phyloP scores from a whole-genome alignment of 2,329 filamentous ascomycete genomes.

The Niveomyces coronatus region DNA sequence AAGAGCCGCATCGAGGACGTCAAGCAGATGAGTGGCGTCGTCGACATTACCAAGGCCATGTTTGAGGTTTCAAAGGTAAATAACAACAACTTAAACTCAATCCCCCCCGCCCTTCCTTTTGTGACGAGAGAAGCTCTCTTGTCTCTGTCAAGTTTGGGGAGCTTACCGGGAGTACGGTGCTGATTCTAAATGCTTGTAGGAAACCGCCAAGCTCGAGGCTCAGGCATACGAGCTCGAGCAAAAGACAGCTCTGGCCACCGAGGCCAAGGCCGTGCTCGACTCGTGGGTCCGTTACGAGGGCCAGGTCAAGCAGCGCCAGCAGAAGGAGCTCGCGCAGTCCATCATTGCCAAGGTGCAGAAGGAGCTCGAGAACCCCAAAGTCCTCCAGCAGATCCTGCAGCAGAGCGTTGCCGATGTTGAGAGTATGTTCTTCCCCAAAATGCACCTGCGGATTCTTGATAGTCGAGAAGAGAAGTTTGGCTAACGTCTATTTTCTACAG shows the following conservation, averaged over 20 bases:
- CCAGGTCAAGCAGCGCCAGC: slow-evolving; percentile 98
- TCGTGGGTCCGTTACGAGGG: slow-evolving; percentile 98
- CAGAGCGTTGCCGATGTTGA: slow-evolving; percentile 95
- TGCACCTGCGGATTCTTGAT: background rate
- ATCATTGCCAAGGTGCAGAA: slow-evolving; percentile 97
- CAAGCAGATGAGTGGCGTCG: slow-evolving; percentile 85
- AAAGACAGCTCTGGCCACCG: slow-evolving; percentile 78
- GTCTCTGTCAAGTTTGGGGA: too few species aligned
- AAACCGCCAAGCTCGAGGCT: slow-evolving; percentile 93
- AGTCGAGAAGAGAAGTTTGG: slow-evolving; percentile 6
- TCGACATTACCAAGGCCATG: slow-evolving; percentile 92
- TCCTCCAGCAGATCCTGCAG: slow-evolving; percentile 92
- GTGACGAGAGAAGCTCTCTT: too few species aligned
- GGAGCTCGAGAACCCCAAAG: slow-evolving; percentile 97
- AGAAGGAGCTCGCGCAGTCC: slow-evolving; percentile 85
- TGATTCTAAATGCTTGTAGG: slow-evolving; percentile 46
- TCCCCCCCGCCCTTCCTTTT: too few species aligned
- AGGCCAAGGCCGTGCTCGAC: slow-evolving; percentile 93
- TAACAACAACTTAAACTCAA: too few species aligned
- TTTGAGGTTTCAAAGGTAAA: slow-evolving; percentile 96
- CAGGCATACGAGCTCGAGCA: slow-evolving; percentile 97
- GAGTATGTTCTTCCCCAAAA: slow-evolving; percentile 50
- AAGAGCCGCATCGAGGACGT: slow-evolving; percentile 91
- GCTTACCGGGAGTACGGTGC: too few species aligned
- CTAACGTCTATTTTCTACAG: slow-evolving; percentile 32